phyloP scores from a whole-genome alignment of 2,329 filamentous ascomycete species.

The Fusarium lateritium region DNA sequence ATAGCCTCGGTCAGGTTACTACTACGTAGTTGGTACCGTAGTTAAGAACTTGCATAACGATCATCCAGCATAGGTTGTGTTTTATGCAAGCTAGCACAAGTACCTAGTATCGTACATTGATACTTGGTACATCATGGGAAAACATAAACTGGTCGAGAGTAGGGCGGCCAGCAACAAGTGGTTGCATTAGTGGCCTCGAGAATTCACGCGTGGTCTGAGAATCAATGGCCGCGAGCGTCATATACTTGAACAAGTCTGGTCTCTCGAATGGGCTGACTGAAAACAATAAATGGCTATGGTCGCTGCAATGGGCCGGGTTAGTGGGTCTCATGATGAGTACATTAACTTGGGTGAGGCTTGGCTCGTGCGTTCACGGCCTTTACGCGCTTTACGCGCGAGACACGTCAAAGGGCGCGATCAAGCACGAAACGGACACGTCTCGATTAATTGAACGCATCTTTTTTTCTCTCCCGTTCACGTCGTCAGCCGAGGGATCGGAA shows the following conservation, averaged over 20 bases:
- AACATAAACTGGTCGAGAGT: slow-evolving; percentile 20
- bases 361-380: slow-evolving; percentile 42
- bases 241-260: slow-evolving; percentile 11
- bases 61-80: background rate
- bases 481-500: slow-evolving; percentile 28
- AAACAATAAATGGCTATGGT: slow-evolving; percentile 18
- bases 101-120: background rate
- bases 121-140: slow-evolving; percentile 19
- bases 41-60: background rate
- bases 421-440: slow-evolving; percentile 64
- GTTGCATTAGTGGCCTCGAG: slow-evolving; percentile 43
- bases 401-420: slow-evolving; percentile 54
- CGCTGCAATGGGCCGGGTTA: slow-evolving; percentile 21
- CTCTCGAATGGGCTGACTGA: slow-evolving; percentile 14
- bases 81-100: background rate
- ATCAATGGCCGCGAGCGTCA: slow-evolving; percentile 25
- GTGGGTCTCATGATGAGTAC: slow-evolving; percentile 18
- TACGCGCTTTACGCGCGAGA: slow-evolving; percentile 47
- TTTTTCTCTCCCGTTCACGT: slow-evolving; percentile 25
- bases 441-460: slow-evolving; percentile 53
- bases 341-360: slow-evolving; percentile 12
- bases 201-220: slow-evolving; percentile 21
- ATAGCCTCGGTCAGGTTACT: too few species aligned
- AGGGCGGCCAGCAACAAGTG: slow-evolving; percentile 37
- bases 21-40: too few species aligned